Conservation (phyloP, 768 basidiomycete genomes). For the Mycena chlorophos region DNA sequence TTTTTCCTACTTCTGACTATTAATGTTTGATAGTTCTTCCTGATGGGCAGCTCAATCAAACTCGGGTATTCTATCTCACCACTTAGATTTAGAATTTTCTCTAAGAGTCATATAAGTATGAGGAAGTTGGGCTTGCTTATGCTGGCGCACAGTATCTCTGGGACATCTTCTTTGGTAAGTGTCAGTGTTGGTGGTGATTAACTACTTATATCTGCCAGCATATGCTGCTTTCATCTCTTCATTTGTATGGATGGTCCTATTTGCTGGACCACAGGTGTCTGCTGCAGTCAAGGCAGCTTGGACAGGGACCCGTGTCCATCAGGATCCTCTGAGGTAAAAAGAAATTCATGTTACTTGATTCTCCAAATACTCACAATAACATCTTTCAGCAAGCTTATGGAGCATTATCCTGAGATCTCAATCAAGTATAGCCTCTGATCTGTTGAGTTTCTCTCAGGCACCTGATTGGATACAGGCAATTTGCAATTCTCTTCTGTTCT, state of each 20-base stretch:
- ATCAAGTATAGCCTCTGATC: background rate
- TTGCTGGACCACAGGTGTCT: conserved; percentile 1
- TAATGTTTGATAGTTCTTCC: background rate
- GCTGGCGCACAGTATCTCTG: background rate
- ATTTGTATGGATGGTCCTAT: conserved; percentile 9
- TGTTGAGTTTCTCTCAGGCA: background rate
- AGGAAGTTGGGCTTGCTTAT: background rate
- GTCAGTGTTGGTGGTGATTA: background rate
- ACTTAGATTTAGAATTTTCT: background rate
- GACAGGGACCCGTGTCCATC: background rate
- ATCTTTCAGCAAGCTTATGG: background rate
- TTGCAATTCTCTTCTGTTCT: background rate
- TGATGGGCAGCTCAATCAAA: background rate
- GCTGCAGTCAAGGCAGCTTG: background rate
- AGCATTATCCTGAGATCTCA: too few relatives aligned
- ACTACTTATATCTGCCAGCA: background rate
- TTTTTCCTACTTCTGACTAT: too few relatives aligned
- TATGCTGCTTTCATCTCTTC: conserved; percentile 9
- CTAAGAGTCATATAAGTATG: background rate
- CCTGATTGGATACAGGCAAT: background rate
- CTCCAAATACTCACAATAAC: background rate
- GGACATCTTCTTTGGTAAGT: background rate
- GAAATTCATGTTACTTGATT: conserved; percentile 1
- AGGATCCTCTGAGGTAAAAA: background rate
- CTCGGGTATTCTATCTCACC: background rate